Conservation (phyloP, 176 grass and related monocot genomes). For the Musa itinerans region DNA sequence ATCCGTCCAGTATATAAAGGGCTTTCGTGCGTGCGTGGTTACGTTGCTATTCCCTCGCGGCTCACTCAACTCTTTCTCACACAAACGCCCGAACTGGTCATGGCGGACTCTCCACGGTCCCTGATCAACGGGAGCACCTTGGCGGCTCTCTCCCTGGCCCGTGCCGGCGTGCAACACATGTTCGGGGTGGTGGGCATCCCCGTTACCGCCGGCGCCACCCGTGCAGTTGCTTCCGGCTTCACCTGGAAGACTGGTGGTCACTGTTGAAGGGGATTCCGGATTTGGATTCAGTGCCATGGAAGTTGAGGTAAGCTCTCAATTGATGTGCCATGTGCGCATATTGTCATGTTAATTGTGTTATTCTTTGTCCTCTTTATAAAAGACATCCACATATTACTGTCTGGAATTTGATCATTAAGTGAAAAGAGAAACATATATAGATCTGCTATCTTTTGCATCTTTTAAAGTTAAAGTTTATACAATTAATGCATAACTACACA, state of each 20-base stretch:
- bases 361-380: not conserved
- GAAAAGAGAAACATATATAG: not conserved
- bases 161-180: conserved; percentile 60
- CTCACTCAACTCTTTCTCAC: no score
- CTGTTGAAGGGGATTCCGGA: conserved; percentile 90
- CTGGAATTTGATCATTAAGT: not conserved
- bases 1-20: no score
- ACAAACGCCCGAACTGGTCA: not conserved
- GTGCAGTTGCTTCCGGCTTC: conserved; percentile 49
- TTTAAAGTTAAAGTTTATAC: not conserved
- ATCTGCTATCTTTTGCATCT: not conserved
- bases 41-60: no score
- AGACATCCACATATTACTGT: not conserved
- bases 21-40: no score
- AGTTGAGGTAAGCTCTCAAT: conserved; percentile 59
- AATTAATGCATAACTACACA: not conserved
- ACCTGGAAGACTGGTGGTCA: conserved; percentile 63
- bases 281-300: conserved; percentile 98
- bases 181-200: conserved; percentile 95
- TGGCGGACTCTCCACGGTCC: conserved; percentile 1
- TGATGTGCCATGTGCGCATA: not conserved
- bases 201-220: conserved; percentile 52
- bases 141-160: conserved; percentile 43
- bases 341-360: not conserved
- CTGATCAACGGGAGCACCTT: conserved; percentile 59